Conservation (phyloP, 1,284 basidiomycete species). For the Trichosporon sp. region DNA sequence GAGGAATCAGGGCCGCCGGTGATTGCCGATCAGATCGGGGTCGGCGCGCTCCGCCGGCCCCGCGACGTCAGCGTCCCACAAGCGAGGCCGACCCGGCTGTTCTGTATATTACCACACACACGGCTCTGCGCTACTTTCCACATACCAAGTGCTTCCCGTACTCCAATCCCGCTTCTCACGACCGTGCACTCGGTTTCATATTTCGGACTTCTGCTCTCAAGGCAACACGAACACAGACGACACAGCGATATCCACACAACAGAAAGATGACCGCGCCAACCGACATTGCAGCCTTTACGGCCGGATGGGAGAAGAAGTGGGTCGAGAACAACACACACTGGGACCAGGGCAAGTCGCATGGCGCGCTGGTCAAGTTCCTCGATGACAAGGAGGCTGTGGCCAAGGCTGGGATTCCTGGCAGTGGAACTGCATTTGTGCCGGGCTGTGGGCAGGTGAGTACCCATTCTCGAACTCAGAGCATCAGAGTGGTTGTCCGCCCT, state of each 20-base stretch:
- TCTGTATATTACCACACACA: too few species aligned
- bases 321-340: constrained; percentile 50
- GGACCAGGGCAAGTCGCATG: constrained; percentile 58
- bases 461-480: too few species aligned
- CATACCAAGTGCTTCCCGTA: too few species aligned
- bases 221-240: background rate
- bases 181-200: too few species aligned
- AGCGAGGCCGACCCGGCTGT: too few species aligned
- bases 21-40: background rate
- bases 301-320: constrained; percentile 24
- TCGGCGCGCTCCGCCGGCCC: background rate
- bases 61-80: background rate
- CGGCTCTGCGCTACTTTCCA: too few species aligned
- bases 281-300: background rate
- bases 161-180: too few species aligned
- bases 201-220: background rate
- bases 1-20: background rate
- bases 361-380: constrained; percentile 56
- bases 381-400: constrained; percentile 44
- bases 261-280: background rate
- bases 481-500: too few species aligned
- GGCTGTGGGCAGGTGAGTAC: constrained; percentile 62
- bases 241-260: background rate
- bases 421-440: constrained; percentile 61
- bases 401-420: constrained; percentile 52